Evolutionary conservation across 257 asterid species (phyloP), one percentile per base, ranked within the genome.

Genomic region (Phtheirospermum japonicum): DNA sequence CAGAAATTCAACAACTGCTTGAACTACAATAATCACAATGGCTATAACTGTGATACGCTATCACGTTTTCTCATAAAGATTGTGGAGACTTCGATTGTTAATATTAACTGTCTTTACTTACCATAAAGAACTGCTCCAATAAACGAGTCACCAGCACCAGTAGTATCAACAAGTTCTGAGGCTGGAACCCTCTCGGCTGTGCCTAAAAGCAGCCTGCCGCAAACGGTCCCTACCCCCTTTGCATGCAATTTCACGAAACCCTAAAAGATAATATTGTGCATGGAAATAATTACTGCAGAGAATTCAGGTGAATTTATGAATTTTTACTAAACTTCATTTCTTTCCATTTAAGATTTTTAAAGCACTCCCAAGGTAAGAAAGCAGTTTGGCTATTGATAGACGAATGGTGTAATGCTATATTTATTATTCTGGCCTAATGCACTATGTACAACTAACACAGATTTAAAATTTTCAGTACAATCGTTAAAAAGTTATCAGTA

Each of bases 71-170:
- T 20, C 57, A 20, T 19, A 51, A 51, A 20, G 32, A 51, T 9
- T 51, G 30, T 16, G 30, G 55, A 18, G 33, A 51, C 8, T 14
- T 19, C 2, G 57, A 18, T 9, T 51, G 20, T 7, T 10, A 23
- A 6, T 18, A 9, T 49, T 18, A 16, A 1, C 17, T 19, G 16
- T 49, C 7, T 49, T 49, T 49, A 31, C 80, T 8, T 63, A 89
- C 99, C 96, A 62, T 89, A 85, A 34, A 92, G 84, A 68, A 85
- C 77, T 57, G 99, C 89, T 66, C 99, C 99, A 36, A 92, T 85
- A 65, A 89, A 92, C 17, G 99, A 76, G 78, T 92, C 99, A 16
- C 99, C 99, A 58, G 99, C 96, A 60, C 99, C 99, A 9, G 97
- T 89, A 49, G 99, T 89, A 77, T 92, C 99, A 19, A 89, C 79